Conservation (phyloP, 768 basidiomycete species). For the Scleroderma citrinum region DNA sequence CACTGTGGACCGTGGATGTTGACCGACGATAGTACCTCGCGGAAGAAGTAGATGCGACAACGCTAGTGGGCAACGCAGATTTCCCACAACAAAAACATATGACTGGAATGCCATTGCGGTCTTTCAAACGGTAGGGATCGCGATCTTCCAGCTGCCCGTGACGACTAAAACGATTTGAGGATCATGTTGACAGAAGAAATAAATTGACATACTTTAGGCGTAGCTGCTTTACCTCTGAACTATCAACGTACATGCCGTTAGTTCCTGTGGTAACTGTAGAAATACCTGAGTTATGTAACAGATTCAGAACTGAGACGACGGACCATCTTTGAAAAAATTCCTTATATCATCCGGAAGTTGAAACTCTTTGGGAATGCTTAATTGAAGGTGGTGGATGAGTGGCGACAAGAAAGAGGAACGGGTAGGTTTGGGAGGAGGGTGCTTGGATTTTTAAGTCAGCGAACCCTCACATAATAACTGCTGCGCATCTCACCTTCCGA, state of each 20-base stretch:
- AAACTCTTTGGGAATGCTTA: slow-evolving; percentile 71
- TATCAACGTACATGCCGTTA: slow-evolving; percentile 81
- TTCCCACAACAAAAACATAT: slow-evolving; percentile 87
- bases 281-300: slow-evolving; percentile 11
- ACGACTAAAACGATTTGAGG: slow-evolving; percentile 43
- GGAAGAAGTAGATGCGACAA: slow-evolving; percentile 48
- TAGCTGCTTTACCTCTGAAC: slow-evolving; percentile 65
- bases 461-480: neutral
- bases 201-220: slow-evolving; percentile 68
- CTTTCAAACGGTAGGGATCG: slow-evolving; percentile 81
- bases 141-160: slow-evolving; percentile 88
- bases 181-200: slow-evolving; percentile 3
- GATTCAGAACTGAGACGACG: slow-evolving; percentile 21
- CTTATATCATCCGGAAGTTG: slow-evolving; percentile 83
- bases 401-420: slow-evolving; percentile 63
- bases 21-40: slow-evolving; percentile 51
- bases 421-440: slow-evolving; percentile 58
- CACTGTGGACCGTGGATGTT: slow-evolving; percentile 32
- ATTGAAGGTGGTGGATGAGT: slow-evolving; percentile 65
- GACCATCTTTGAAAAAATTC: slow-evolving; percentile 82
- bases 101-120: slow-evolving; percentile 77
- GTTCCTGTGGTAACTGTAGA: slow-evolving; percentile 67
- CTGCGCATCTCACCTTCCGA: slow-evolving; percentile 47
- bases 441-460: slow-evolving; percentile 35
- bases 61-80: slow-evolving; percentile 59